Evolutionary conservation across 176 grass and related monocot genomes (phyloP).

Genomic region (Carex scoparia): DNA sequence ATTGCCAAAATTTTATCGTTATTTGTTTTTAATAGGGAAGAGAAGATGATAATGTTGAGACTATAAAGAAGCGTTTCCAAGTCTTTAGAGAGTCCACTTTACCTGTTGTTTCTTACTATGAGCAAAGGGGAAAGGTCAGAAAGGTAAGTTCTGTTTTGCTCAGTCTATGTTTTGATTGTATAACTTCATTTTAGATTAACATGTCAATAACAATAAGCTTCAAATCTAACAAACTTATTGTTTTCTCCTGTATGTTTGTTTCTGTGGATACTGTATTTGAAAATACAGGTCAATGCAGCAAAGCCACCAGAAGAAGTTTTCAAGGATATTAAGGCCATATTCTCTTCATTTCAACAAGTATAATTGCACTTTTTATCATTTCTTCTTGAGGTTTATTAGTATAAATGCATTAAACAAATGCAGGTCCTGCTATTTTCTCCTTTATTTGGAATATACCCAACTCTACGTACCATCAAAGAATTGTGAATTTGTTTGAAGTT

Average conservation of each 20-base stretch:
- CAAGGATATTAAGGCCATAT: slow-evolving; percentile 54
- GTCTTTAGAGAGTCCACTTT: slow-evolving; percentile 51
- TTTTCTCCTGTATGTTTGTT: neutral
- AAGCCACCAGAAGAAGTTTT: slow-evolving; percentile 47
- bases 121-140: slow-evolving; percentile 45
- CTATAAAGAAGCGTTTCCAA: slow-evolving; percentile 59
- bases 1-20: slow-evolving; percentile 15
- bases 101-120: slow-evolving; percentile 49
- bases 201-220: slow-evolving; percentile 9
- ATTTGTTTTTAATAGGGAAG: slow-evolving; percentile 41
- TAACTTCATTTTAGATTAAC: neutral
- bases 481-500: neutral
- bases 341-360: slow-evolving; percentile 28
- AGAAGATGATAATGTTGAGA: slow-evolving; percentile 65
- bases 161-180: neutral
- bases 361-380: slow-evolving; percentile 18
- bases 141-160: slow-evolving; percentile 39
- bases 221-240: neutral
- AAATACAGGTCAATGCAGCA: slow-evolving; percentile 43
- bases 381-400: neutral
- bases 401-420: neutral
- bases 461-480: neutral
- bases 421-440: neutral
- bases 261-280: slow-evolving; percentile 15
- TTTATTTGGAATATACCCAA: neutral